Percentiles rank a stretch among this genome's conserved stretches.
These are phyloP conservation scores for Lineolata rhizophorae DNA, from an alignment of 495 filamentous ascomycete species.

Conservation along the genomic window DNA sequence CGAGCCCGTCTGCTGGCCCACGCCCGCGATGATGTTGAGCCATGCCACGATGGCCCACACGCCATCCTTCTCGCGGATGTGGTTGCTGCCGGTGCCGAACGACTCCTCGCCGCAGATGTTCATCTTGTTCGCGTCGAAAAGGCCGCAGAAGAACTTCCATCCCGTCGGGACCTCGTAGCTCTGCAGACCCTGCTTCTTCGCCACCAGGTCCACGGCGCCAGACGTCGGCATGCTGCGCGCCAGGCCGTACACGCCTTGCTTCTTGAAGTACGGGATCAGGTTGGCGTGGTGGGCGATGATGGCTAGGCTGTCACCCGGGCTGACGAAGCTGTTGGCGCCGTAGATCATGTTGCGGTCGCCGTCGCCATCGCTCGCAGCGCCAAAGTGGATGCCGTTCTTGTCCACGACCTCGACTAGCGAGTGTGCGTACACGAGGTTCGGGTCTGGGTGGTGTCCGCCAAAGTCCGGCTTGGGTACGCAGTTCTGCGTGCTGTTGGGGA, in stretches of 20 bases:
- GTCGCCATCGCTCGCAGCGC: constrained; percentile 88
- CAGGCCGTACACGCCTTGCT: constrained; percentile 85
- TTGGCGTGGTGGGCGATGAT: constrained; percentile 94
- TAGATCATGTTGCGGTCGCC: constrained; percentile 99
- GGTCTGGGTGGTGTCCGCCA: constrained; percentile 89
- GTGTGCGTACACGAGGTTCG: constrained; percentile 95
- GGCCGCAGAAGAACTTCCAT: constrained; percentile 99
- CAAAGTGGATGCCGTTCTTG: constrained; percentile 79
- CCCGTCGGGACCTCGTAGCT: constrained; percentile 95
- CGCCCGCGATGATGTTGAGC: constrained; percentile 94
- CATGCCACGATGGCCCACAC: constrained; percentile 94
- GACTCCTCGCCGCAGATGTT: constrained; percentile 98
- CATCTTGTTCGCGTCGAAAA: constrained; percentile 93
- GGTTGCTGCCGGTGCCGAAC: constrained; percentile 96
- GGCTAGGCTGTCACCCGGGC: constrained; percentile 85
- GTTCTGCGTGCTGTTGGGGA: constrained; percentile 72
- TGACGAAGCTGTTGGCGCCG: constrained; percentile 87
- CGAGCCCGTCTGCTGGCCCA: constrained; percentile 53
- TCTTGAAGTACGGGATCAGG: constrained; percentile 92
- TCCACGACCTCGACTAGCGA: constrained; percentile 87
- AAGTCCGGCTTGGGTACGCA: constrained; percentile 85
- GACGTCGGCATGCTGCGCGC: constrained; percentile 95
- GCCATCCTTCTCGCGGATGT: constrained; percentile 97
- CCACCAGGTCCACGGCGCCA: constrained; percentile 84
- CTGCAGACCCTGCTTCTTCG: constrained; percentile 75